Base-by-base conservation (phyloP, 495 filamentous ascomycete genomes). In the Penicillium lagena region DNA sequence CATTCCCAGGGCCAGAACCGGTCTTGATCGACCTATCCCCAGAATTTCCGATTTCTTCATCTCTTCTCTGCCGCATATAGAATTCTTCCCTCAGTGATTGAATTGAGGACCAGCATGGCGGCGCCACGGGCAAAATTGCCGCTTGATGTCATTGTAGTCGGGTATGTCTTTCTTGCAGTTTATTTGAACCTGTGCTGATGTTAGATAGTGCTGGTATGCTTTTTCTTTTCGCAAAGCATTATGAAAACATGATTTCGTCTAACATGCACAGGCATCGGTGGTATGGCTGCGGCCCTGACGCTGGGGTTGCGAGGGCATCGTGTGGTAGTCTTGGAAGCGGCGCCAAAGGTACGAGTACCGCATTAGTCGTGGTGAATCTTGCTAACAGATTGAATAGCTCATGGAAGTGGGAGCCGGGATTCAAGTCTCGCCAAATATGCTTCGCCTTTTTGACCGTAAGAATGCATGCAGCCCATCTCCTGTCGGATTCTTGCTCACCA, bases 371-470 rank as follows among this genome's bases (percentile, higher is more conserved):
- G 12, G 11, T 36, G 22, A 35, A 10, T 28, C 13, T 9, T 43
- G 45, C 50, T 51, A 51, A 52, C 34, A 22, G 5, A 12, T 7
- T 0, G 27, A 12, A 37, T 40, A 68, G 62, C 52, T 68, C 34
- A 70, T 70, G 50, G 80, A 85, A 60, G 83, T 89, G 37, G 87
- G 87, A 48, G 86, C 85, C 7, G 86, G 86, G 12, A 87, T 90
- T 50, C 85, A 90, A 60, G 75, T 89, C 11, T 83, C 86, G 8
- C 85, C 85, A 4, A 89, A 91, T 47, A 85, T 90, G 70, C 68
- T 80, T 27, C 77, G 80, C 1, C 76, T 91, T 22, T 71, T 90
- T 9, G 81, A 87, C 55, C 68, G 67, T 71, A 48, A 56, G 65
- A 22, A 22, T 22, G 22, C 22, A 6, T 22, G 22, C 22, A 22